Evolutionary conservation across 257 asterid genomes (phyloP), one percentile per base, ranked within the genome.

Genomic region (Capsicum baccatum): DNA sequence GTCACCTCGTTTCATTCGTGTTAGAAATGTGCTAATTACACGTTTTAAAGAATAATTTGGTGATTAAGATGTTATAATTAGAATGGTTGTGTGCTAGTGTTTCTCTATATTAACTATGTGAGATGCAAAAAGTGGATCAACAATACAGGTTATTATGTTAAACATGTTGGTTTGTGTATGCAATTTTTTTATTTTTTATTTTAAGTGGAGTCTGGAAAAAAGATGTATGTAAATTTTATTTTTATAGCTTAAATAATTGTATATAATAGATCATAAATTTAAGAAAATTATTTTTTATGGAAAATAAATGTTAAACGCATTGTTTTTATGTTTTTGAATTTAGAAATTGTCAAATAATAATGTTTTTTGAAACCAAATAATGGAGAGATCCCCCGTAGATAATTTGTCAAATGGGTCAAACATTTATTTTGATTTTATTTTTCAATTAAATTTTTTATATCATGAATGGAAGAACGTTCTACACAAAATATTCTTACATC

Each of bases 381-480:
- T 16, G 42, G 56, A 16, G 56, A 17, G 55, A 39, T 4, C 5
- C 55, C 79, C 17, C 79, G 42, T 42, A 42, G 79, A 16, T 69
- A 69, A 69, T 69, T 42, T 42, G 42, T 69, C 55, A 42, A 69
- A 42, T 39, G 19, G 48, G 79, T 69, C 79, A 68, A 39, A 68
- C 8, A 37, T 68, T 68, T 69, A 69, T 54, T 39, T 69, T 39
- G 2, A 11, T 69, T 39, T 68, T 15, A 8, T 39, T 0, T 4
- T 69, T 13, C 4, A 17, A 33, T 69, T 42, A 39, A 39, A 69
- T 3, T 9, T 15, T 6, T 16, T 16, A 54, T 15, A 33, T 16
- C 35, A 6, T 9, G 11, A 67, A 67, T 67, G 11, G 4, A 66
- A 67, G 74, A 67, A 13, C 6, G 1, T 13, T 67, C 19, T 3